Percentiles rank a stretch among this genome's conserved stretches.
Conservation (phyloP, 495 filamentous ascomycete genomes). For the Podospora didyma region DNA sequence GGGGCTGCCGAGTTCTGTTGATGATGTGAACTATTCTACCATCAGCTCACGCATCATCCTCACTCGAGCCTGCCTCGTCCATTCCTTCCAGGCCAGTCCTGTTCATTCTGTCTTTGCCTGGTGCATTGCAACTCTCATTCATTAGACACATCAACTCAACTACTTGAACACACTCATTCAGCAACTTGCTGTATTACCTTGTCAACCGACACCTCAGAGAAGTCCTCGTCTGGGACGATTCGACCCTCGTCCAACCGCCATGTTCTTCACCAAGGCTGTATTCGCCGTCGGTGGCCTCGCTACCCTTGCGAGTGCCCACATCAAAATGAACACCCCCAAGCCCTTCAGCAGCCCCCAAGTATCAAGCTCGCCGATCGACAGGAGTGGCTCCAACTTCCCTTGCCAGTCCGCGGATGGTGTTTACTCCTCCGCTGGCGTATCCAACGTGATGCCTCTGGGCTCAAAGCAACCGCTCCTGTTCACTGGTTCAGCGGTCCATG, state of each 20-base stretch:
- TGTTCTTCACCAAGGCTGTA: slow-evolving; percentile 36
- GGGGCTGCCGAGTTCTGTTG: slow-evolving; percentile 16
- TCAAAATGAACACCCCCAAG: slow-evolving; percentile 64
- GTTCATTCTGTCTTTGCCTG: slow-evolving; percentile 32
- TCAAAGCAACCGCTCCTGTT: slow-evolving; percentile 51
- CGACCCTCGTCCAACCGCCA: slow-evolving; percentile 23
- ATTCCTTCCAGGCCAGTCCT: slow-evolving; percentile 33
- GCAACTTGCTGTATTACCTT: background rate
- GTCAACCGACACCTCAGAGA: slow-evolving; percentile 6
- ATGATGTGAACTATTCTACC: slow-evolving; percentile 3
- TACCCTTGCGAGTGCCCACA: slow-evolving; percentile 58
- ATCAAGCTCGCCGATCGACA: slow-evolving; percentile 51
- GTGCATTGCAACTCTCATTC: slow-evolving; percentile 34
- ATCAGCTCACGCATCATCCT: slow-evolving; percentile 1
- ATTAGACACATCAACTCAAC: slow-evolving; percentile 17
- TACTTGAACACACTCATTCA: slow-evolving; percentile 4
- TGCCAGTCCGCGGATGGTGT: slow-evolving; percentile 58
- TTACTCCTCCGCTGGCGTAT: slow-evolving; percentile 34
- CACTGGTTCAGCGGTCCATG: slow-evolving; percentile 65
- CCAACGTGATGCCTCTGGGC: slow-evolving; percentile 50
- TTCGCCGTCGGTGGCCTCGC: slow-evolving; percentile 37
- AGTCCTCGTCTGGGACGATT: slow-evolving; percentile 35
- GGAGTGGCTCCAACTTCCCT: slow-evolving; percentile 64
- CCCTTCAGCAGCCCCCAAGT: slow-evolving; percentile 56
- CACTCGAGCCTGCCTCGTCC: slow-evolving; percentile 30